Evolutionary conservation across 225 moss, liverwort and hornwort species (phyloP), one percentile per base, ranked within the genome.

Genomic region (Pseudoscleropodium purum): DNA sequence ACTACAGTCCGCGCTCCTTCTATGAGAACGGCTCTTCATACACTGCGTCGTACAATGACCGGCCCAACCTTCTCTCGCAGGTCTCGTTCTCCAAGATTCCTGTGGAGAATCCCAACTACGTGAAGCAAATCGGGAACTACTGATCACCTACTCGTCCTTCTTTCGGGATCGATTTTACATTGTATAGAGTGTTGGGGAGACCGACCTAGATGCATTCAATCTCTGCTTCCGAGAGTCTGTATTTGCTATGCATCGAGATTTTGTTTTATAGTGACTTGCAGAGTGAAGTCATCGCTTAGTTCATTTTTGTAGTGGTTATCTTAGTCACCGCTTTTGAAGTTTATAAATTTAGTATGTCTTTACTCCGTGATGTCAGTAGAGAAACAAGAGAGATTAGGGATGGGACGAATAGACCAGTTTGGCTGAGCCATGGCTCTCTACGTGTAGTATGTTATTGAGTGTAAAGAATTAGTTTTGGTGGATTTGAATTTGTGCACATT

Each of bases 21-120:
- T 72, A 88, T 51, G 88, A 91, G 34, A 83, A 85, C 4, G 79
- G 83, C 13, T 33, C 34, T n/a, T 51, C 64, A 15, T 91, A 94
- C 63, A 23, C 85, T 20, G 63, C 92, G 19, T 62, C 89, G 7
- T 88, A 84, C 51, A 79, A 88, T 39, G 88, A 90, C 11, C 86
- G 90, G 20, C 93, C 94, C 21, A 51, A 20, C 54, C 74, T 75
- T 20, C 82, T n/a, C 17, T 90, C 92, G 27, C 92, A 94, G 66
- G 72, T 84, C 21, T 94, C 93, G 5, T 93, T 94, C 73, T 94
- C 94, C 30, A 89, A 91, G 74, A 65, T 94, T 12, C 92, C 93
- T 52, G 92, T 93, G 43, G 92, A 91, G 18, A 94, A 94, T 65
- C 93, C 94, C 7, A 78, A 85, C 45, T 94, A 94, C 30, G 45